These are phyloP conservation scores for Erysimum cheiri DNA, from an alignment of 441 rosid genomes.

Conservation along the genomic window DNA sequence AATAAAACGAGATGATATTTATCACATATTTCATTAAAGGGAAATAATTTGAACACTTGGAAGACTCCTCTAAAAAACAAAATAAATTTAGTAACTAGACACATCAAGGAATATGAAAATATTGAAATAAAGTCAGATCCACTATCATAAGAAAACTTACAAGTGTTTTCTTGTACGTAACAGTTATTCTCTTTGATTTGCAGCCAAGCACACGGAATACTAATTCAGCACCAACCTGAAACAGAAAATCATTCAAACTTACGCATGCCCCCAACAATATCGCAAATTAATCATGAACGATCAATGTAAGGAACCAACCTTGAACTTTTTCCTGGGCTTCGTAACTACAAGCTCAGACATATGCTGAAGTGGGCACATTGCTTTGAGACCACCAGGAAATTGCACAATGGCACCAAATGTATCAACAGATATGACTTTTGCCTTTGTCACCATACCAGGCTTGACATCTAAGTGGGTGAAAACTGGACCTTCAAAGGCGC, in stretches of 20 bases:
- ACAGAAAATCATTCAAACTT: constrained; percentile 29
- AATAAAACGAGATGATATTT: constrained; percentile 18
- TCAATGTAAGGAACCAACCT: constrained; percentile 56
- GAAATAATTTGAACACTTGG: constrained; percentile 3
- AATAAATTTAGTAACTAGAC: constrained; percentile 29
- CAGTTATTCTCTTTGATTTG: constrained; percentile 96
- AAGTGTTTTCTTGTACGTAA: constrained; percentile 95
- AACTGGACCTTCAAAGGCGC: constrained; percentile 92
- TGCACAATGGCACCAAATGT: constrained; percentile 96
- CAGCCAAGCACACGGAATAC: constrained; percentile 96
- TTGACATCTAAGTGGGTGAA: constrained; percentile 96
- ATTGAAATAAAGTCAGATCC: constrained; percentile 28
- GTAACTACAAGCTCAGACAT: constrained; percentile 96
- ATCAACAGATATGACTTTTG: constrained; percentile 78
- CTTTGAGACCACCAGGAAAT: constrained; percentile 98
- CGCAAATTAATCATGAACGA: constrained; percentile 20
- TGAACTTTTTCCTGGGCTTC: constrained; percentile 89
- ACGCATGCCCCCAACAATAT: constrained; percentile 25
- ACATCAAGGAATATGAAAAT: constrained; percentile 32
- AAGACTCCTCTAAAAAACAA: constrained; percentile 27
- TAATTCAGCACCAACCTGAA: constrained; percentile 93
- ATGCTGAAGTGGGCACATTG: constrained; percentile 94
- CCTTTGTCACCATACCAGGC: constrained; percentile 96
- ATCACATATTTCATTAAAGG: constrained; percentile 5
- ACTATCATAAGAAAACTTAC: constrained; percentile 57